These are phyloP conservation scores for Picea engelmannii DNA, from an alignment of 83 land plant species.

Conservation along the genomic window DNA sequence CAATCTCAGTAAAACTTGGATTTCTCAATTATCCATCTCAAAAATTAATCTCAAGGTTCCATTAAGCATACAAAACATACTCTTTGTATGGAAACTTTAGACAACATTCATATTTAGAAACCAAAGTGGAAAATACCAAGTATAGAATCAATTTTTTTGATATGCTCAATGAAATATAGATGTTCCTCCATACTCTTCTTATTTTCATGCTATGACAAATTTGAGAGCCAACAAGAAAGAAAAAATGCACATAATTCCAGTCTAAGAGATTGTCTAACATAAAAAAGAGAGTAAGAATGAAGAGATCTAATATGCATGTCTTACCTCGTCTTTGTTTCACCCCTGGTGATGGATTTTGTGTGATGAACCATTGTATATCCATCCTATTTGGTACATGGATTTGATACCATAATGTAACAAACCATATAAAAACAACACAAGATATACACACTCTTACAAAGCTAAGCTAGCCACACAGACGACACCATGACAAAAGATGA, in stretches of 20 bases:
- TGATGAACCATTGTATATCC: conserved; percentile 83
- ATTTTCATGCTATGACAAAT: not conserved
- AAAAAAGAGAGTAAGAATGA: not conserved
- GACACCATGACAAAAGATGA: no score
- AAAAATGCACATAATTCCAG: not conserved
- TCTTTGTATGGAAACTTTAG: not conserved
- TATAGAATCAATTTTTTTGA: not conserved
- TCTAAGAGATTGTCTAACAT: not conserved
- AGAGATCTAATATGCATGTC: not conserved
- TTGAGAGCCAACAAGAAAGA: not conserved
- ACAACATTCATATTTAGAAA: not conserved
- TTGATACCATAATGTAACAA: no score
- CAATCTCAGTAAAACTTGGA: no score
- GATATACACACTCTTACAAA: no score
- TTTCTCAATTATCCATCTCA: not conserved
- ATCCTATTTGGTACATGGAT: no score
- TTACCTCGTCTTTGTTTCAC: conserved; percentile 78
- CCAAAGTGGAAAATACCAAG: not conserved
- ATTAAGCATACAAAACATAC: not conserved
- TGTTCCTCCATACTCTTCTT: not conserved
- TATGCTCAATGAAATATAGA: not conserved
- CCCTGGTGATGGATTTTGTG: conserved; percentile 65
- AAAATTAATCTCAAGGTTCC: not conserved
- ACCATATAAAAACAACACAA: no score
- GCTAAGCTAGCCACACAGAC: no score